Conservation (phyloP, 2,329 filamentous ascomycete genomes). For the Neonectria hederae region DNA sequence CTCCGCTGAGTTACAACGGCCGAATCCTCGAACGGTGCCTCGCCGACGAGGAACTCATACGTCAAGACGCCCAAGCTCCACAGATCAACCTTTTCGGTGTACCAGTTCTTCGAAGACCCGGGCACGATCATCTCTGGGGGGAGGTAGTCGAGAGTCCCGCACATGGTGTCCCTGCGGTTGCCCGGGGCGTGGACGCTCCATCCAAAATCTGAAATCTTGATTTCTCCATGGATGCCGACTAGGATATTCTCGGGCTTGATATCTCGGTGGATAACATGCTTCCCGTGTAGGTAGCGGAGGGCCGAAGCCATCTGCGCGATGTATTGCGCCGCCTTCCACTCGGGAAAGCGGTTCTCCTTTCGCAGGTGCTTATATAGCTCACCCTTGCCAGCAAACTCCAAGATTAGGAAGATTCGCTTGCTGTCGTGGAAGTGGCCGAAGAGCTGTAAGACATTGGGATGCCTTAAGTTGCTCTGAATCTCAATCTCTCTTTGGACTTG, state of each 20-base stretch:
- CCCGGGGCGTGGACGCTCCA: constrained; percentile 99
- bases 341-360: constrained; percentile 80
- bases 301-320: constrained; percentile 89
- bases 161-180: constrained; percentile 93
- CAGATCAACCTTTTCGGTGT: constrained; percentile 94
- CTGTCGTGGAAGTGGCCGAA: constrained; percentile 90
- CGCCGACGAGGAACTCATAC: constrained; percentile 95
- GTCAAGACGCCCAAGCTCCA: constrained; percentile 96
- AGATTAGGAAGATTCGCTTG: constrained; percentile 86
- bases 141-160: constrained; percentile 95
- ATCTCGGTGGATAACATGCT: constrained; percentile 96
- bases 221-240: constrained; percentile 94
- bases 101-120: constrained; percentile 83
- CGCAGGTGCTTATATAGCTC: constrained; percentile 89
- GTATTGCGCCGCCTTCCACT: constrained; percentile 87
- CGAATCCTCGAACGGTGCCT: constrained; percentile 96
- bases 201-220: constrained; percentile 98
- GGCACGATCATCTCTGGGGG: constrained; percentile 97
- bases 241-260: constrained; percentile 99
- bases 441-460: constrained; percentile 83
- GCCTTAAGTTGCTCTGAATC: constrained; percentile 85
- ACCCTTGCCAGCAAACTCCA: constrained; percentile 86
- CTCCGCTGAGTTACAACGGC: constrained; percentile 92
- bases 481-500: constrained; percentile 89
- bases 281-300: constrained; percentile 90